Evolutionary conservation across 2,329 filamentous ascomycete genomes (phyloP).

Genomic region (Aaosphaeria arxii): DNA sequence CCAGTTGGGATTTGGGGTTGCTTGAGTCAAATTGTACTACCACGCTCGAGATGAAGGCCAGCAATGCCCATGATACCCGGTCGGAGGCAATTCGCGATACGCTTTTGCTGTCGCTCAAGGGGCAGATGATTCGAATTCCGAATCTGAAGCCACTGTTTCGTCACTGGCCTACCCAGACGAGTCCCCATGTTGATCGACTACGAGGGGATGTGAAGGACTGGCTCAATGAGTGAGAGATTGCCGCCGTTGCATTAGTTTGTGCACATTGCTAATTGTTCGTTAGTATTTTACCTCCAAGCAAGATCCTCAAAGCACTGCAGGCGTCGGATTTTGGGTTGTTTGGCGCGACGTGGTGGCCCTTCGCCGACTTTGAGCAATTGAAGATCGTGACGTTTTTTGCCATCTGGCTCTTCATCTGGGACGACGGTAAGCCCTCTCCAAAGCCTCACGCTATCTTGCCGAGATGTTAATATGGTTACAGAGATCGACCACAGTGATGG

Average conservation of each 20-base stretch:
- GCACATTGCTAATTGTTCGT: not conserved
- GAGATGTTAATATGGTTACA: not conserved
- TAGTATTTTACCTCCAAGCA: conserved; percentile 3
- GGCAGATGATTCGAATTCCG: not conserved
- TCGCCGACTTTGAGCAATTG: conserved; percentile 1
- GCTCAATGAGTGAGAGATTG: not conserved
- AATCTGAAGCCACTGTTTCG: not conserved
- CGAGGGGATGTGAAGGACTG: not conserved
- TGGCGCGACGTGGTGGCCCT: conserved; percentile 9
- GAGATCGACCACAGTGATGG: conserved; percentile 5
- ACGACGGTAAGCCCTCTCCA: conserved; percentile 2
- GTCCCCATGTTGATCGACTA: not conserved
- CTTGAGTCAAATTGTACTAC: no score
- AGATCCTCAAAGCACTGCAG: not conserved
- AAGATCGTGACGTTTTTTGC: conserved; percentile 8
- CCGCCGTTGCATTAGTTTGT: no score
- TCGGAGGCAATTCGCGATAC: no score
- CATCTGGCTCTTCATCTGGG: conserved; percentile 9
- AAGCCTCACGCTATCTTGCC: not conserved
- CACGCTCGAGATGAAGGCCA: no score
- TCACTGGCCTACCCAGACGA: not conserved
- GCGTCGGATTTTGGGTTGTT: conserved; percentile 9
- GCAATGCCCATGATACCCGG: no score
- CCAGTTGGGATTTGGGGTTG: no score
- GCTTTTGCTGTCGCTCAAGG: not conserved